Evolutionary conservation across 1,284 basidiomycete genomes (phyloP), one percentile per base, ranked within the genome.

Genomic region (Leccinum griseonigrum): DNA sequence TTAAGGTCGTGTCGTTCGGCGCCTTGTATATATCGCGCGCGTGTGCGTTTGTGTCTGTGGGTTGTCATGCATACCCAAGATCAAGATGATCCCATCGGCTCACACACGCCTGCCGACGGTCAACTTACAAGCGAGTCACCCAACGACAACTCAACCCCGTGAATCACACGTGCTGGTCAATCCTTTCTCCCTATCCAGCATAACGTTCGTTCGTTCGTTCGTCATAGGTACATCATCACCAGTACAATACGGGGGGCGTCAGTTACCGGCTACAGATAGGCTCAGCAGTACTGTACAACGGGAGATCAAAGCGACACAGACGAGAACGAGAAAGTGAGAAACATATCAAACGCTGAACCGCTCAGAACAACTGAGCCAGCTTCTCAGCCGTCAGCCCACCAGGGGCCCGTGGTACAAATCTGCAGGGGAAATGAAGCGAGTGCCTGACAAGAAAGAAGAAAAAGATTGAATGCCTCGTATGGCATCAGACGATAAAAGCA

Each of bases 351-450:
- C n/a, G 9, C 18, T 46, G 43, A 31, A 6, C 18, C 3, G 8
- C 2, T 67, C 62, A 75, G 5, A 59, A 65, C 53, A 71, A 59
- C 38, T 65, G 63, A 26, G 59, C 54, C 50, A 71, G 56, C 51
- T 65, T 72, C n/a, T 67, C 65, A 5, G 60, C 40, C 2, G 59
- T 60, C 38, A 71, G n/a, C 36, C 66, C 64, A 38, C 60, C 63
- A 5, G 63, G 29, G 29, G 57, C 48, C 16, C 73, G 74, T 1
- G 71, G 71, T 13, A 66, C 60, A 52, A 72, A 61, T 31, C 54
- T 53, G 28, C 73, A 72, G 32, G 74, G 68, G 36, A 75, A 74
- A 13, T 60, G 56, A 2, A 40, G 60, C 0, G 71, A 72, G 36
- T 70, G 72, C 18, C 71, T 75, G 50, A 13, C 2, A 16, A 50